Base-by-base conservation (phyloP, 1,284 basidiomycete species). In the Crepidotus sp. region DNA sequence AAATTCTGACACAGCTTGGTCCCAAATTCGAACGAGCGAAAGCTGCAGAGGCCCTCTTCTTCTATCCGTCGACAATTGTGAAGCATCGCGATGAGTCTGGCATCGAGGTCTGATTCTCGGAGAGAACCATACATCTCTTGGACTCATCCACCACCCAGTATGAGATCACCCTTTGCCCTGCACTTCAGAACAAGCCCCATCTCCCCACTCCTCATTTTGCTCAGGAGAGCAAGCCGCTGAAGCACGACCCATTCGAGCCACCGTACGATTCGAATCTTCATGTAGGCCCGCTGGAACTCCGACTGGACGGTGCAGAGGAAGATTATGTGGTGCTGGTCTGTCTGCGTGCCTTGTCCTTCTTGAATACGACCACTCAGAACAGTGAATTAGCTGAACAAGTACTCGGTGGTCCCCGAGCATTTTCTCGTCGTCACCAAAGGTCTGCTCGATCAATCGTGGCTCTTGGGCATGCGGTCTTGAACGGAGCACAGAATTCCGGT, bases 381-480 rank as follows among this genome's bases (percentile, higher is more conserved):
- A 11, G n/a, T 36, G 15, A 24, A 33, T 10, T 45, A 90, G 87
- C 62, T 91, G 54, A 91, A 90, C 64, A 90, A 89, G 59, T 94
- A 76, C 60, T 80, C 86, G n/a, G 75, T 93, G 7, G 73, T 88
- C 13, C 80, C 81, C 0, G 69, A 80, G 38, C 90, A 95, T 59
- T 88, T 93, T 57, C 67, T 94, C 15, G 61, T 93, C 40, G 76
- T 85, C 34, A 83, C 84, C 13, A 87, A 85, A 73, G 81, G 86
- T 84, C 38, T 26, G 60, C 27, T 5, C 13, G 33, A 31, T 49
- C 40, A 14, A 36, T 19, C 30, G 9, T n/a, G n/a, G n/a, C 27
- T 36, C 17, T 11, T 2, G 11, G 11, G 30, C 18, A 15, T 19
- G 36, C 10, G 22, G 22, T 30, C 24, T 4, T 40, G 46, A 30